A percentile compares a stretch with the other conserved stretches of the same genome.
Evolutionary conservation across 768 basidiomycete genomes (phyloP).

Genomic region (Russula sp.): DNA sequence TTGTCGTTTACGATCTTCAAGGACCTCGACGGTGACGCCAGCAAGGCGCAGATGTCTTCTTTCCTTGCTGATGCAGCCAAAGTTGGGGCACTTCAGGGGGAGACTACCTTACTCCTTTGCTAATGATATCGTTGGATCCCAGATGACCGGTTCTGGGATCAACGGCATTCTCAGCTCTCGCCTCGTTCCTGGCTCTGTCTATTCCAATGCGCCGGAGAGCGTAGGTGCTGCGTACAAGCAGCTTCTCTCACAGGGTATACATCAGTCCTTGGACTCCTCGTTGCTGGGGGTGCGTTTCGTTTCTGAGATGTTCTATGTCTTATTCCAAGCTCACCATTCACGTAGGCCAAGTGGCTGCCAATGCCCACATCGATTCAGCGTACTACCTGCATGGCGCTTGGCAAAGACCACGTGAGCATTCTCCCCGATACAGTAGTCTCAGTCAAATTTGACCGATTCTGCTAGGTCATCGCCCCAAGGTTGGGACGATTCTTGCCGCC

Average conservation of each 20-base stretch:
- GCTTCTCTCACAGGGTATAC: slow-evolving; percentile 19
- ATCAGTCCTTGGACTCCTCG: slow-evolving; percentile 11
- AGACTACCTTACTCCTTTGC: slow-evolving; percentile 17
- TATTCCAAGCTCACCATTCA: not conserved
- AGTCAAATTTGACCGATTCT: not conserved
- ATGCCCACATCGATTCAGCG: slow-evolving; percentile 38
- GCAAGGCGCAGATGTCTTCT: slow-evolving; percentile 21
- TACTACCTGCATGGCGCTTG: slow-evolving; percentile 40
- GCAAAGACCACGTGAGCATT: slow-evolving; percentile 41
- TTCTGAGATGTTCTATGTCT: too few relatives aligned
- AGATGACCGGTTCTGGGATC: slow-evolving; percentile 24
- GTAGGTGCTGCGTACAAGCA: slow-evolving; percentile 21
- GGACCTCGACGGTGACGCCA: slow-evolving; percentile 26
- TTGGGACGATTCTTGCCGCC: slow-evolving; percentile 13
- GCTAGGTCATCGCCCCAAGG: slow-evolving; percentile 1
- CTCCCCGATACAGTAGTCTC: too few relatives aligned
- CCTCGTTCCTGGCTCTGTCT: slow-evolving; percentile 20
- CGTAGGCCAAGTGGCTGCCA: slow-evolving; percentile 38
- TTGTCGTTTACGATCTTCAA: slow-evolving; percentile 31
- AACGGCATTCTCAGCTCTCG: slow-evolving; percentile 25
- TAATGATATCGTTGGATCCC: slow-evolving; percentile 12
- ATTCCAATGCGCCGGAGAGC: not conserved
- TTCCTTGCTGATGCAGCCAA: slow-evolving; percentile 22
- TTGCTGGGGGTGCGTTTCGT: slow-evolving; percentile 16
- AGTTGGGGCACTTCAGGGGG: slow-evolving; percentile 28